Conservation (phyloP, 768 basidiomycete genomes). For the Antrodiella citrinella region DNA sequence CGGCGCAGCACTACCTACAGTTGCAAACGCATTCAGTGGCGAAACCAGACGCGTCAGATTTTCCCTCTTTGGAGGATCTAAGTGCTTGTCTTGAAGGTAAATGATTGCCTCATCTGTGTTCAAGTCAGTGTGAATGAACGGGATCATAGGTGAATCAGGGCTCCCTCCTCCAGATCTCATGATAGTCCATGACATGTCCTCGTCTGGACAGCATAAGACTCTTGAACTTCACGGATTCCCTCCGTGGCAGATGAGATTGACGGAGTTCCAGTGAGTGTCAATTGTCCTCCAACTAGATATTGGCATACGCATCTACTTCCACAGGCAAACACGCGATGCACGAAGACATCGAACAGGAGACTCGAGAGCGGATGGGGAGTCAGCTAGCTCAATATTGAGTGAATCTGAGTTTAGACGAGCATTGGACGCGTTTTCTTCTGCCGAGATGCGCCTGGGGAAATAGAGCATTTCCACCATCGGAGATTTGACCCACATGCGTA, state of each 20-base stretch:
- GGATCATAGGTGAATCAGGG: conserved; percentile 36
- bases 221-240: conserved; percentile 71
- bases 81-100: conserved; percentile 52
- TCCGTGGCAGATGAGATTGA: conserved; percentile 79
- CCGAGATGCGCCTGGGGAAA: conserved; percentile 76
- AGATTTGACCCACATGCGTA: background rate
- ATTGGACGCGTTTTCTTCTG: conserved; percentile 62
- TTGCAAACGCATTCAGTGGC: conserved; percentile 11
- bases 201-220: conserved; percentile 31
- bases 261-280: conserved; percentile 64
- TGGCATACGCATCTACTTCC: conserved; percentile 2
- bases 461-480: conserved; percentile 24
- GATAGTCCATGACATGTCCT: conserved; percentile 56
- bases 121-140: background rate
- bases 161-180: conserved; percentile 69
- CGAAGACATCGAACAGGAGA: too few relatives aligned
- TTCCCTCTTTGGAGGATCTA: conserved; percentile 39
- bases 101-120: background rate
- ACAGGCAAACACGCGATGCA: too few relatives aligned
- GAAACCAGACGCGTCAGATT: conserved; percentile 11
- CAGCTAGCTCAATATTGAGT: conserved; percentile 7
- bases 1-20: conserved; percentile 37
- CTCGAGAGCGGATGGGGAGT: conserved; percentile 6
- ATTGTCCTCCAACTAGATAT: background rate
- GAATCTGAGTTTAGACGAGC: conserved; percentile 60